Evolutionary conservation across 768 basidiomycete species (phyloP).

Genomic region (Termitomyces sp.): DNA sequence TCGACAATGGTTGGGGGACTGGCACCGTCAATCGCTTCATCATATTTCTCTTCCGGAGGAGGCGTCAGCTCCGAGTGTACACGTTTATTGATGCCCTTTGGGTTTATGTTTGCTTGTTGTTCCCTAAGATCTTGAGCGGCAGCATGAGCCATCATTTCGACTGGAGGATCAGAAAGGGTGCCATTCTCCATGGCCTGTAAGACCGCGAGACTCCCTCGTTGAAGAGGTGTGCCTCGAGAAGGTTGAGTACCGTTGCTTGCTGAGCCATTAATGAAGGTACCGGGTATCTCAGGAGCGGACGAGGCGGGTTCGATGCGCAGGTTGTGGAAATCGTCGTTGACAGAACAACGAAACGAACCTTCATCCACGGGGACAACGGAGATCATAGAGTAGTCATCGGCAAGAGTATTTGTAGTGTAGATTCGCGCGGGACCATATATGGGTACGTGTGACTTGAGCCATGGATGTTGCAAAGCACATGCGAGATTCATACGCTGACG

Average conservation of each 20-base stretch:
- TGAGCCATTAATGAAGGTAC: slow-evolving; percentile 7
- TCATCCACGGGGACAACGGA: slow-evolving; percentile 10
- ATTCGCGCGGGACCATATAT: slow-evolving; percentile 15
- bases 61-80: slow-evolving; percentile 37
- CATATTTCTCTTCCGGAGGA: slow-evolving; percentile 32
- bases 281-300: slow-evolving; percentile 7
- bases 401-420: slow-evolving; percentile 1
- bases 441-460: slow-evolving; percentile 48
- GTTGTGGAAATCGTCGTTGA: slow-evolving; percentile 26
- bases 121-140: slow-evolving; percentile 19
- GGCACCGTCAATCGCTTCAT: slow-evolving; percentile 6
- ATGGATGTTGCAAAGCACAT: slow-evolving; percentile 67
- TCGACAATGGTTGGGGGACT: slow-evolving; percentile 4
- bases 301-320: slow-evolving; percentile 24
- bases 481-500: slow-evolving; percentile 62
- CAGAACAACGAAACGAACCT: slow-evolving; percentile 11
- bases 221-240: slow-evolving; percentile 32
- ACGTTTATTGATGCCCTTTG: slow-evolving; percentile 34
- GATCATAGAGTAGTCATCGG: slow-evolving; percentile 19
- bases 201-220: slow-evolving; percentile 43
- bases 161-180: slow-evolving; percentile 43
- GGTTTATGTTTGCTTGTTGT: slow-evolving; percentile 12
- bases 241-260: slow-evolving; percentile 13
- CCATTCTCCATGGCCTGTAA: slow-evolving; percentile 40
- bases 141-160: slow-evolving; percentile 48